Conservation (phyloP, 78 protist genomes). For the Capsaspora owczarzaki region DNA sequence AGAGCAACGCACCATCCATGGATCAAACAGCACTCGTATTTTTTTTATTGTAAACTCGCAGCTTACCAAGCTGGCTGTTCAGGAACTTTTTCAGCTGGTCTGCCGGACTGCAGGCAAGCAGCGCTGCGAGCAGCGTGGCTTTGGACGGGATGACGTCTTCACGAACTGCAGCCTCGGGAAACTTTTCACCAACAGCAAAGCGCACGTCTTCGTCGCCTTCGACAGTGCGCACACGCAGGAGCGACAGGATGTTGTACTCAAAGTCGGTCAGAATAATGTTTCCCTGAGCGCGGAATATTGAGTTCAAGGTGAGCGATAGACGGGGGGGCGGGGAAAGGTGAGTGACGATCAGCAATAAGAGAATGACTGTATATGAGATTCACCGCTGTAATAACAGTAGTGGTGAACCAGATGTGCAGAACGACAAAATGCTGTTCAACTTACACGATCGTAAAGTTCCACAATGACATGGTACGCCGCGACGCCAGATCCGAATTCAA, state of each 20-base stretch:
- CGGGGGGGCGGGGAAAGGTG: background rate
- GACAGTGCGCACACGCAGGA: slow-evolving; percentile 40
- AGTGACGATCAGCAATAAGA: too few species aligned
- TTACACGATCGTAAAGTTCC: slow-evolving; percentile 48
- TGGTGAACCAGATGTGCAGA: too few species aligned
- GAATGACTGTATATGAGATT: too few species aligned
- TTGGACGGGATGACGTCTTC: background rate
- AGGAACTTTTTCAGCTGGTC: background rate
- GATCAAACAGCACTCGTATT: too few species aligned
- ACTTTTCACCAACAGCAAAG: slow-evolving; percentile 49
- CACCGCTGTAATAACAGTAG: too few species aligned
- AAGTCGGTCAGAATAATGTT: slow-evolving; percentile 56
- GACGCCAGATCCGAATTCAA: slow-evolving; percentile 71
- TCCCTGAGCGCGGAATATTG: slow-evolving; percentile 30
- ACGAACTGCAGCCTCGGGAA: slow-evolving; percentile 3
- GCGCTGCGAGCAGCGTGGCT: background rate
- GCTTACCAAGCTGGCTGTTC: too few species aligned
- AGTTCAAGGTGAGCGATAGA: background rate
- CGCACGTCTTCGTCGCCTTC: slow-evolving; percentile 32
- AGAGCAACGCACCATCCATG: background rate
- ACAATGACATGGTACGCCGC: slow-evolving; percentile 45
- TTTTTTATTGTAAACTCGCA: too few species aligned
- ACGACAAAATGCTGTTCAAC: too few species aligned
- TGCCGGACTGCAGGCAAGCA: background rate
- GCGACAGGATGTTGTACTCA: slow-evolving; percentile 32